phyloP scores from a whole-genome alignment of 768 basidiomycete species.

The Leucocoprinus sp. region DNA sequence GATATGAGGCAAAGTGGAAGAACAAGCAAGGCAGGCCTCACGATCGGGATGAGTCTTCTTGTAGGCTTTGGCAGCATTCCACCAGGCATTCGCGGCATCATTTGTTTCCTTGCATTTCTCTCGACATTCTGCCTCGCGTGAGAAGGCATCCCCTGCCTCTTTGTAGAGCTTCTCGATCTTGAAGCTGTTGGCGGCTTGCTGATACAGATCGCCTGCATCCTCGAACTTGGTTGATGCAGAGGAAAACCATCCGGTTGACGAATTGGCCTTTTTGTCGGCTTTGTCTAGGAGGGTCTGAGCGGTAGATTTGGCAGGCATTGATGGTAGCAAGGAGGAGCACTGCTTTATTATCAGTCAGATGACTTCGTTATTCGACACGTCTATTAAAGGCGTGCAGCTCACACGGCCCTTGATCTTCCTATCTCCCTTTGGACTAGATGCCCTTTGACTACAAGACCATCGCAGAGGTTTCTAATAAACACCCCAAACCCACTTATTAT shows the following conservation, averaged over 20 bases:
- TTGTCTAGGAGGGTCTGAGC: slow-evolving; percentile 73
- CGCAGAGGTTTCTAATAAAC: slow-evolving; percentile 41
- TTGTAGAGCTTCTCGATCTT: slow-evolving; percentile 89
- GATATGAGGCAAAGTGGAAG: slow-evolving; percentile 10
- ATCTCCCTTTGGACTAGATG: slow-evolving; percentile 1
- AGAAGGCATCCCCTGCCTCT: slow-evolving; percentile 87
- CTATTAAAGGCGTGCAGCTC: not conserved
- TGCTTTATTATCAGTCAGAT: slow-evolving; percentile 16
- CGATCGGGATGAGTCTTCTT: slow-evolving; percentile 83
- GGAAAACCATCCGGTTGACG: slow-evolving; percentile 84
- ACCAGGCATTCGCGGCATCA: slow-evolving; percentile 98
- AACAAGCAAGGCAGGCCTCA: slow-evolving; percentile 32
- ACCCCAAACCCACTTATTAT: slow-evolving; percentile 65
- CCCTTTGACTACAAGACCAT: slow-evolving; percentile 32
- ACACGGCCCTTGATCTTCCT: not conserved
- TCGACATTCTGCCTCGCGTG: slow-evolving; percentile 91
- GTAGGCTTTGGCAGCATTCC: slow-evolving; percentile 96
- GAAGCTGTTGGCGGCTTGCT: slow-evolving; percentile 89
- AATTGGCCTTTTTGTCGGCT: slow-evolving; percentile 87
- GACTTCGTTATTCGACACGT: slow-evolving; percentile 3
- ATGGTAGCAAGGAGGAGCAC: slow-evolving; percentile 15
- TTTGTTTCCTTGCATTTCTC: slow-evolving; percentile 81
- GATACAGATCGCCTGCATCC: slow-evolving; percentile 93
- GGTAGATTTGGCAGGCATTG: slow-evolving; percentile 69
- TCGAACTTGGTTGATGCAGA: slow-evolving; percentile 80